Evolutionary conservation across 768 basidiomycete genomes (phyloP).

Genomic region (Daedaleopsis nitida): DNA sequence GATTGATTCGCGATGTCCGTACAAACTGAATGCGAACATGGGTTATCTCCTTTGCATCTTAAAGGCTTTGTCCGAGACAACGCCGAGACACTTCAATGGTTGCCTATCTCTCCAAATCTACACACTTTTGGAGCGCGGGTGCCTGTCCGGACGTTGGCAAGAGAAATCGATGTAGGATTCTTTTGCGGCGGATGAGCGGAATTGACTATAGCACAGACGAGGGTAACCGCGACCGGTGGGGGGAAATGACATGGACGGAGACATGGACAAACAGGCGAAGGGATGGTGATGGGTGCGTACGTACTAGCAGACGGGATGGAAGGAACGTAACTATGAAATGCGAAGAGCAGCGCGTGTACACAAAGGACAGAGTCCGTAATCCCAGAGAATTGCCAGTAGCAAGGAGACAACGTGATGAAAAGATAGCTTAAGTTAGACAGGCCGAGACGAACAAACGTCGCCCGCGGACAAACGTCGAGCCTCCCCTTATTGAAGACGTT

Average conservation of each 20-base stretch:
- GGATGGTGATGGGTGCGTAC: conserved; percentile 15
- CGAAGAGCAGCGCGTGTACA: conserved; percentile 27
- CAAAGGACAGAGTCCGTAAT: conserved; percentile 29
- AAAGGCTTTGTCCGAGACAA: no score
- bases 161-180: conserved; percentile 3
- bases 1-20: no score
- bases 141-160: neutral
- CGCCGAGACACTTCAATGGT: no score
- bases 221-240: neutral
- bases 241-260: conserved; percentile 1
- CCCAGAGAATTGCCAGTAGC: conserved; percentile 23
- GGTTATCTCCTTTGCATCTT: no score
- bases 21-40: no score
- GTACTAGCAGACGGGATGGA: conserved; percentile 18
- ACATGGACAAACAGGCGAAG: conserved; percentile 3
- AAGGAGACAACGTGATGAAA: conserved; percentile 14
- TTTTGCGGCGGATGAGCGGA: conserved; percentile 5
- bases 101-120: no score
- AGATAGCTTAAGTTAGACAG: conserved; percentile 26
- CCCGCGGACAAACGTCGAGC: conserved; percentile 2
- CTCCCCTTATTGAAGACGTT: conserved; percentile 6
- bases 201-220: conserved; percentile 7
- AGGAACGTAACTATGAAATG: conserved; percentile 24
- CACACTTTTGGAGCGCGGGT: no score
- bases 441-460: conserved; percentile 5